Conservation (phyloP, 768 basidiomycete genomes). For the Lactarius psammicola region DNA sequence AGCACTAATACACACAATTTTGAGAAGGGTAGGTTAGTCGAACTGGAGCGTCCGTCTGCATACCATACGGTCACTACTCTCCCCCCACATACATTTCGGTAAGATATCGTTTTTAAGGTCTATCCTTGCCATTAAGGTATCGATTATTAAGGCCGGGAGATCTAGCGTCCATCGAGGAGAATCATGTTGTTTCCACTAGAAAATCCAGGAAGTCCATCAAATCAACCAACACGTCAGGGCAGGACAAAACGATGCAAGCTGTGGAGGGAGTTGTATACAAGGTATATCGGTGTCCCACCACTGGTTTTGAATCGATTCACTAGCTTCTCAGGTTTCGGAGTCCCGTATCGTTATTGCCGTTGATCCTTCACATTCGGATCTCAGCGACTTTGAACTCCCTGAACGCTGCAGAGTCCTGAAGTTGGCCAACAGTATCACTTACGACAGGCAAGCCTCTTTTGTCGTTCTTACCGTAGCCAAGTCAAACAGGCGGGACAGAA, state of each 20-base stretch:
- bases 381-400: slow-evolving; percentile 73
- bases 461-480: neutral
- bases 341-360: slow-evolving; percentile 79
- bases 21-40: slow-evolving; percentile 66
- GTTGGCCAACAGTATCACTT: slow-evolving; percentile 89
- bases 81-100: slow-evolving; percentile 87
- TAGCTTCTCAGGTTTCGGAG: slow-evolving; percentile 62
- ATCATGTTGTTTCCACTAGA: slow-evolving; percentile 43
- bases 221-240: slow-evolving; percentile 42
- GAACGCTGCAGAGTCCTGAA: slow-evolving; percentile 85
- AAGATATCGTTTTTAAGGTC: slow-evolving; percentile 17
- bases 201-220: slow-evolving; percentile 45
- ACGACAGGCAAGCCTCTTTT: slow-evolving; percentile 58
- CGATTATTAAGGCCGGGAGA: slow-evolving; percentile 68
- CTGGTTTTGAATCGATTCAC: neutral
- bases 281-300: slow-evolving; percentile 38
- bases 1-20: slow-evolving; percentile 23
- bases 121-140: neutral
- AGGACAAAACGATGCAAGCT: slow-evolving; percentile 31
- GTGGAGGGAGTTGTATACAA: slow-evolving; percentile 87
- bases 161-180: slow-evolving; percentile 79
- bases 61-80: slow-evolving; percentile 70
- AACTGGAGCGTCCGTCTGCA: slow-evolving; percentile 79
- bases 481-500: slow-evolving; percentile 45
- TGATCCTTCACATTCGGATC: slow-evolving; percentile 56